Base-by-base conservation (phyloP, 1,139 yeast species). In the Candida labiduridarum region DNA sequence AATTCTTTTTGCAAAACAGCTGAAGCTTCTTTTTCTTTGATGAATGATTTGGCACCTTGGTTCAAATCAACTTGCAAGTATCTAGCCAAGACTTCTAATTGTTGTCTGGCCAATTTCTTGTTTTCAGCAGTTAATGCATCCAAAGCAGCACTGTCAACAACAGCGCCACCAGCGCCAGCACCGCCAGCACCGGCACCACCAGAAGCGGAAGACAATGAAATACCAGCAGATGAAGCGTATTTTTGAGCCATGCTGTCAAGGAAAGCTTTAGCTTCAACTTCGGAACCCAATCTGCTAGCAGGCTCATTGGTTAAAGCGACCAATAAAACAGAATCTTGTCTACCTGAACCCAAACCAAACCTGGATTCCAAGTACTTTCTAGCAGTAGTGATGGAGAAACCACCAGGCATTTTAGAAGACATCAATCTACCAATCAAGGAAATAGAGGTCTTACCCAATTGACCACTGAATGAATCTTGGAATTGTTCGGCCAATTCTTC, bases 321-420 rank as follows among this genome's bases (percentile, higher is more conserved):
- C 63, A 94, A 79, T 65, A 94, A 79, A 45, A 86, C 90, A 48
- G 96, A 81, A 68, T 94, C 98, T 76, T 92, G 98, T 78, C 99
- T 87, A 60, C 97, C 97, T 45, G 88, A 56, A 56, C 89, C 96
- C 63, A 94, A 81, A 56, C 99, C 99, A 86, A 86, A 94, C 70
- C 94, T 84, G 41, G 92, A 69, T 73, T 88, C 92, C 68, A 94
- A 82, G 73, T 94, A 89, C 69, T 90, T 90, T 79, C 97, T 87
- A 48, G 96, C 96, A 57, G 81, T 75, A 56, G 97, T 87, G 62
- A 91, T 87, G 52, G 96, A 87, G 75, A 92, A 94, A 30, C 99
- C 99, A 81, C 99, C 99, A 52, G 99, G 98, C 98, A 94, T 94
- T 78, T 94, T 94, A 36, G 97, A 87, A 15, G 98, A 86, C 78